Percentiles rank a stretch among this genome's conserved stretches.
These are phyloP conservation scores for Berberis thunbergii DNA, from an alignment of 164 flowering plant genomes.

Conservation along the genomic window DNA sequence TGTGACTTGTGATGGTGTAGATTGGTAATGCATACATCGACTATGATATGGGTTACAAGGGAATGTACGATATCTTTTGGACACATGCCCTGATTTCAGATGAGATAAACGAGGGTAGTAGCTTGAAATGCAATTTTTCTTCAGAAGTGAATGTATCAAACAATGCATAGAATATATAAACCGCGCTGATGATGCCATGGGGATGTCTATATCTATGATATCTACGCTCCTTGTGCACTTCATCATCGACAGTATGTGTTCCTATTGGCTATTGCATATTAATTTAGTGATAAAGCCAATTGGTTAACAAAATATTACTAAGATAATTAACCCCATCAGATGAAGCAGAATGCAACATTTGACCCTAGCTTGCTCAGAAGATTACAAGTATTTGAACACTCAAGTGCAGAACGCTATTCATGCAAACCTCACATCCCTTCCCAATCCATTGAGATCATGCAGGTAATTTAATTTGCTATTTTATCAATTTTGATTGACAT, in stretches of 20 bases:
- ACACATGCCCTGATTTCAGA: slow-evolving; percentile 28
- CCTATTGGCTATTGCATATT: neutral
- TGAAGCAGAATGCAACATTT: slow-evolving; percentile 14
- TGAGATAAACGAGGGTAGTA: slow-evolving; percentile 14
- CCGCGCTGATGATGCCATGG: neutral
- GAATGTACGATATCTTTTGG: slow-evolving; percentile 20
- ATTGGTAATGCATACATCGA: slow-evolving; percentile 31
- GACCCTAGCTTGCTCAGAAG: slow-evolving; percentile 34
- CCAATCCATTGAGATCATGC: slow-evolving; percentile 24
- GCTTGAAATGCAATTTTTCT: slow-evolving; percentile 17
- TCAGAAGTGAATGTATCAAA: neutral
- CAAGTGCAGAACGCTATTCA: slow-evolving; percentile 36
- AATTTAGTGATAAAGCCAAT: neutral
- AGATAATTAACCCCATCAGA: neutral
- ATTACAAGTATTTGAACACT: slow-evolving; percentile 22
- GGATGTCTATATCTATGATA: slow-evolving; percentile 14
- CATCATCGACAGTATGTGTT: neutral
- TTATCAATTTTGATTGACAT: neutral
- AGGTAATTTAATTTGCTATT: slow-evolving; percentile 6
- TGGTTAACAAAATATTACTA: neutral
- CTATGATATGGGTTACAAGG: slow-evolving; percentile 10
- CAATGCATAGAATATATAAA: slow-evolving; percentile 3
- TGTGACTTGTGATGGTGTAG: slow-evolving; percentile 6
- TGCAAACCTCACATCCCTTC: slow-evolving; percentile 16
- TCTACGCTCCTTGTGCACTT: slow-evolving; percentile 18